Evolutionary conservation across 2,329 filamentous ascomycete genomes (phyloP), one percentile per base, ranked within the genome.

Genomic region (Didymosphaeria variabile): DNA sequence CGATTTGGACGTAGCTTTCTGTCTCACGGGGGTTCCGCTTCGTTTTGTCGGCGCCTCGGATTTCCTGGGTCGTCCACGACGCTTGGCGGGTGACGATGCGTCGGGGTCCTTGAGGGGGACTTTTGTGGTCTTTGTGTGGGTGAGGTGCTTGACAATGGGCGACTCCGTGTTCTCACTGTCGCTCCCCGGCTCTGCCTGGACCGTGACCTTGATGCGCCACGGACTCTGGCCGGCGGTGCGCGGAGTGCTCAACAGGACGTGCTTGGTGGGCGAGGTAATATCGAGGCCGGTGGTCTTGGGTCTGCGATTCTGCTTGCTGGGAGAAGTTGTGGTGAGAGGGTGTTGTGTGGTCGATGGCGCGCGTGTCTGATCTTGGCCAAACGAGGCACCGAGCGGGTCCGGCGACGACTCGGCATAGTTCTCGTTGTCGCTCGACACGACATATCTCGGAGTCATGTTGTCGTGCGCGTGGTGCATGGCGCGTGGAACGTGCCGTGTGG

Each of bases 201-300:
- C 82, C 1, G 82, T 84, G 57, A 84, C 82, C 58, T 81, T 82
- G 71, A 84, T 82, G 59, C 79, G 77, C 81, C 80, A 83, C 21
- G 82, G 82, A 65, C 80, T 83, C 32, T 72, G 75, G 56, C 74
- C 77, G 17, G 71, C 72, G 13, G 71, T 67, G 15, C 75, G 68
- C 19, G 77, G 78, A 8, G 81, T 80, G 61, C 79, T 78, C 65
- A 84, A 62, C 45, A 82, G 69, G 69, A 84, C 78, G 0, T 81
- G 81, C 60, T 83, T 84, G 49, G 77, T 72, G 1, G 82, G 82
- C 12, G 75, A 75, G 7, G 66, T 67, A n/a, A 74, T 62, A 0
- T 73, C 66, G 46, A 72, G 56, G 10, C 63, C 6, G 26, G 26
- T 29, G 26, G 68, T 57, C 26, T 52, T 66, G 10, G 65, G 49